Base-by-base conservation (phyloP, 352 stramenopile genomes). In the Pythium sukuiense region DNA sequence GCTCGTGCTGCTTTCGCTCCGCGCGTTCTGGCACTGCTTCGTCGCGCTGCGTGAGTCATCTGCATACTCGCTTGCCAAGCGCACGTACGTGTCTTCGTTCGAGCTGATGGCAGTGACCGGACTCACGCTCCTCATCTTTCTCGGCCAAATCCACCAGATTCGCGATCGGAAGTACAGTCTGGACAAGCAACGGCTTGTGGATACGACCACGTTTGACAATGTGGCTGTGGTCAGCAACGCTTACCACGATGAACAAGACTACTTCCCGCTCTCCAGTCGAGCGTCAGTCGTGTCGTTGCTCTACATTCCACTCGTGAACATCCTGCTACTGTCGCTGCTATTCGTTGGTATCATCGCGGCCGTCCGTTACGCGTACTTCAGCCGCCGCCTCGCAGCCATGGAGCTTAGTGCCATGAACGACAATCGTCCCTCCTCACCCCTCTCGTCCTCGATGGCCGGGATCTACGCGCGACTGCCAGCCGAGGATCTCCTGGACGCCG, bases 21-120 rank as follows among this genome's bases (percentile, higher is more conserved):
- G 85, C 54, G 55, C 43, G 1, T 14, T 72, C 2, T 87, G 78
- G 80, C 69, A 81, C 60, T 45, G 69, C 1, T 41, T 73, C 27
- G 72, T 82, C 6, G 16, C 32, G 11, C 46, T 62, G 20, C 50
- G 65, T 29, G 80, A 89, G 67, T 41, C 68, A 0, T 53, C 39
- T 3, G 73, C 78, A 0, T 58, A 84, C 27, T 18, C 16, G 0
- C 55, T 80, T 6, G 65, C 64, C 45, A 65, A 65, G 18, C 55
- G 52, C 45, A 84, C 80, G 3, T 84, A 75, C 50, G 49, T 85
- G 3, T 55, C 68, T 2, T 33, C 62, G 32, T 65, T 89, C 35
- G 69, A 70, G 37, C n/a, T 59, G 26, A 63, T 81, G 29, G 33
- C 35, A 11, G 39, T 56, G 16, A 69, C 35, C 1, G 33, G 37